Base-by-base conservation (phyloP, 2,329 filamentous ascomycete species). In the Colletotrichum godetiae region DNA sequence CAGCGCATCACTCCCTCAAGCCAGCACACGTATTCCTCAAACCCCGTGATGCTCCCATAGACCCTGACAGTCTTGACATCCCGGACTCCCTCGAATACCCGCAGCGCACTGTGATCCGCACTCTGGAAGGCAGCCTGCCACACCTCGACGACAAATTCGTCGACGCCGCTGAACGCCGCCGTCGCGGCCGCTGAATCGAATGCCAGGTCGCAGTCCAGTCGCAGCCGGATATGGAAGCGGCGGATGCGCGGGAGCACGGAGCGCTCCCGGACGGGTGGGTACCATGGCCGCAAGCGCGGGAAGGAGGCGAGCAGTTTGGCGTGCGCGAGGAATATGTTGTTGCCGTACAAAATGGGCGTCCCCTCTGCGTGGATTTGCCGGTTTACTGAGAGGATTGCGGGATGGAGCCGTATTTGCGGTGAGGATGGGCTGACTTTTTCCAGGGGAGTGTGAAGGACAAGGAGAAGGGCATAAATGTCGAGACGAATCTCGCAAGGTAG, bases 401-500 rank as follows among this genome's bases (percentile, higher is more conserved):
- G 79, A 77, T 84, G 76, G 58, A 85, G 73, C 55, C 58, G 52
- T 55, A 46, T 24, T 22, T 24, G 72, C 57, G 74, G 56, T 24
- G 46, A 49, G 80, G 52, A 27, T 37, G 27, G 60, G 24, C n/a
- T 67, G 60, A 57, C 60, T 61, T 63, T 70, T 35, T 68, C 61
- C 52, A 49, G 69, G 10, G 71, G 75, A 37, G 80, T 82, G 5
- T 84, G 78, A 74, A 78, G 72, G 68, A 87, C 5, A 19, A 42
- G 84, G 63, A 87, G 85, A 74, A 83, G 77, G 27, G 77, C 71
- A 80, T 87, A 87, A 74, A 87, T 85, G 67, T 87, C 81, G 69
- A 86, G 82, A 52, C 86, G 85, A 76, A 88, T 80, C 76, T 88
- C 86, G 60, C 83, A 76, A 42, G 85, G 85, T 29, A 88, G 81